Base-by-base conservation (phyloP, 306 rosid species). In the Boehmeria nivea region DNA sequence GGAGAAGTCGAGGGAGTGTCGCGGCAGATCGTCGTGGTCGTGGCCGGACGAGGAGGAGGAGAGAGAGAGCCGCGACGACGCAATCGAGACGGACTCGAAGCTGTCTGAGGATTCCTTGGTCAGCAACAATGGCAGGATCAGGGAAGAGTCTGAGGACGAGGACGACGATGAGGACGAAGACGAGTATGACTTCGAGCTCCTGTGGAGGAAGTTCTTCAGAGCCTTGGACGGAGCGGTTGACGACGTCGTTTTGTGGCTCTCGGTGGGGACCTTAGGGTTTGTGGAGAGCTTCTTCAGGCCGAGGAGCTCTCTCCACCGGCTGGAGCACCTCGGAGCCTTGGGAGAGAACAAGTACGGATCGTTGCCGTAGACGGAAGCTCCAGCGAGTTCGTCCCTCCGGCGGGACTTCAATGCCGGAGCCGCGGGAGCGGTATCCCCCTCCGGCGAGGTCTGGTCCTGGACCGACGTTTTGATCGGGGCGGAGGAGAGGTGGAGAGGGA, bases 311-410 rank as follows among this genome's bases (percentile, higher is more conserved):
- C 79, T 93, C 99, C 96, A 87, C 51, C 94, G 81, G 70, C 94
- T 84, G 2, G 99, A 85, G 33, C 96, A 93, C n/a, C 96, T 76
- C n/a, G 96, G 99, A 0, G 96, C 99, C 67, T 93, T 93, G 0
- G 99, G 96, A 3, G 95, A 93, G 67, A 87, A 93, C 63, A 85
- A 48, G 67, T 72, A 81, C 0, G 84, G 81, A 8, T 93, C 96
- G 45, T n/a, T 40, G 15, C 12, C 45, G 45, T 5, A 1, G 45
- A 40, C 45, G 0, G 76, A 8, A 17, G 66, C 17, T 13, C 69
- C 16, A 11, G 76, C 40, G 8, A 60, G 13, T 8, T 76, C 84
- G 3, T 33, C 22, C 43, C 76, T 50, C 57, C 85, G 78, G 54
- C 55, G 50, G 11, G 38, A 26, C 57, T 65, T 77, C 12, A 40